Evolutionary conservation across 176 grass and related monocot genomes (phyloP).

Genomic region (Carex myosuroides): DNA sequence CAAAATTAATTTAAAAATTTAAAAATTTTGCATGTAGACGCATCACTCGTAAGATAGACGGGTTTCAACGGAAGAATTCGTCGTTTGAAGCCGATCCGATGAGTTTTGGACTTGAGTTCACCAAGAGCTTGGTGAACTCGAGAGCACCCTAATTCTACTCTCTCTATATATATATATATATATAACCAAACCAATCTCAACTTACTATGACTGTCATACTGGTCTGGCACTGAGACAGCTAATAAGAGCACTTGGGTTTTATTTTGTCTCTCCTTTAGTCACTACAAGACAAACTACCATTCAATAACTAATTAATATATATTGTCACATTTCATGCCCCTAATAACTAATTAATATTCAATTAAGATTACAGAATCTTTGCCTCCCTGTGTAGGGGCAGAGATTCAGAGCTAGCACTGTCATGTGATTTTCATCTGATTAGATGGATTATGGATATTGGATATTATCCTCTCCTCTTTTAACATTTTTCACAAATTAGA

Average conservation of each 20-base stretch:
- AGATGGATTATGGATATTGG: constrained; percentile 13
- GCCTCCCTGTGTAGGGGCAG: constrained; percentile 11
- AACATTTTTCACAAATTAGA: not conserved
- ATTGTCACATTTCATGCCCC: constrained; percentile 2
- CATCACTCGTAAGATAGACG: no score
- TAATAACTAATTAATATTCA: constrained; percentile 18
- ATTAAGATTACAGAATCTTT: constrained; percentile 16
- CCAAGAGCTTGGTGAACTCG: no score
- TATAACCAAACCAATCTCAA: not conserved
- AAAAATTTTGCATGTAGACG: no score
- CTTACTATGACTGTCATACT: not conserved
- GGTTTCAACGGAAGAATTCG: no score
- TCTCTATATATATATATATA: not conserved
- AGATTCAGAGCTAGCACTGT: not conserved
- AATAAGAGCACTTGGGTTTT: constrained; percentile 10
- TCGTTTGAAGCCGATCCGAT: no score
- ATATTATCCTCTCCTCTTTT: not conserved
- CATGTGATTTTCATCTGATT: constrained; percentile 2
- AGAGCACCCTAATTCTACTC: no score
- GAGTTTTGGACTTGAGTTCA: no score
- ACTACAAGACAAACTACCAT: not conserved
- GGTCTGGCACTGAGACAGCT: constrained; percentile 9
- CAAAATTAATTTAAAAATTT: no score
- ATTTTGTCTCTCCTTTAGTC: constrained; percentile 18
- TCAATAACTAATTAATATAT: constrained; percentile 10